A percentile compares a stretch with the other conserved stretches of the same genome.
These are phyloP conservation scores for Ogataea naganishii DNA, from an alignment of 805 yeast genomes.

Conservation along the genomic window DNA sequence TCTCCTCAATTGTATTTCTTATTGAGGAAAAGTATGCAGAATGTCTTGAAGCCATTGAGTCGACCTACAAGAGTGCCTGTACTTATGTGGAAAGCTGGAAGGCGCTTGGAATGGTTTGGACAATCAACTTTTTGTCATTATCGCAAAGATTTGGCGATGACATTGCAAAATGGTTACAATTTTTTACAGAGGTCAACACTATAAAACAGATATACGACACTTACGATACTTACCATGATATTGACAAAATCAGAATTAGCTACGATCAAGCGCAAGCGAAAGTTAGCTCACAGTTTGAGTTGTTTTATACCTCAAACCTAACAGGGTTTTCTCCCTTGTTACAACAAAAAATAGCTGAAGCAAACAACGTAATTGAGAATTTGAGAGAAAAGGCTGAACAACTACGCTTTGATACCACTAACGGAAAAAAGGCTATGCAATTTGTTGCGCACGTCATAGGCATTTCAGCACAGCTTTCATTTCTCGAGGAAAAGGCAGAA, in stretches of 20 bases:
- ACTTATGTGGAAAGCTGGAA: slow-evolving; percentile 44
- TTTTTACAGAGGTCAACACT: slow-evolving; percentile 33
- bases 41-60: slow-evolving; percentile 25
- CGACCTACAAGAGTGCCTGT: slow-evolving; percentile 18
- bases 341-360: slow-evolving; percentile 17
- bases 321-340: slow-evolving; percentile 32
- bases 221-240: slow-evolving; percentile 25
- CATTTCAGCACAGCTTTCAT: slow-evolving; percentile 13
- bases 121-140: slow-evolving; percentile 35
- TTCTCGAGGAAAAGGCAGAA: slow-evolving; percentile 14
- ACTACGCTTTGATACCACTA: slow-evolving; percentile 24
- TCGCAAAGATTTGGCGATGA: slow-evolving; percentile 23
- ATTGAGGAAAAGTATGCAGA: slow-evolving; percentile 10
- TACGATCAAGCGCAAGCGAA: slow-evolving; percentile 46
- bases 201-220: slow-evolving; percentile 43
- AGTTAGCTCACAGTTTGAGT: slow-evolving; percentile 41
- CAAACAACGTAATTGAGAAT: slow-evolving; percentile 23
- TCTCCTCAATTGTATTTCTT: slow-evolving; percentile 1
- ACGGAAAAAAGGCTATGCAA: slow-evolving; percentile 27
- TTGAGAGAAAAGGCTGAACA: slow-evolving; percentile 30
- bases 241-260: slow-evolving; percentile 36
- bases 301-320: no score
- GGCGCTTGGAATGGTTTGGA: slow-evolving; percentile 52
- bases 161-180: slow-evolving; percentile 38
- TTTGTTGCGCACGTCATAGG: slow-evolving; percentile 31